These are phyloP conservation scores for Dothideomycetes sp. DNA, from an alignment of 2,329 filamentous ascomycete species.

Conservation along the genomic window DNA sequence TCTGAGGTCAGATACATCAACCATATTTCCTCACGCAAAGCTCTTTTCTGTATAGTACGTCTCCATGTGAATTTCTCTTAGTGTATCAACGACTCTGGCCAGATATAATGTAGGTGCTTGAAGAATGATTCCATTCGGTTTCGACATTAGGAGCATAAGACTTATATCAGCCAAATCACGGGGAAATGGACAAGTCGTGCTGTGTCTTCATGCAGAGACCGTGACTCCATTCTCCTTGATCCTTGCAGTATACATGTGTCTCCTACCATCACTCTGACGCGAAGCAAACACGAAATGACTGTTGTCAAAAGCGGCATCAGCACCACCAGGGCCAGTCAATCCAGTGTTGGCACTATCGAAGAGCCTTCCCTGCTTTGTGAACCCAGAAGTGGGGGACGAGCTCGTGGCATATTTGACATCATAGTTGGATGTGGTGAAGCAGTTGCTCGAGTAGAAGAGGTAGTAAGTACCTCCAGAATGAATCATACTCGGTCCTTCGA, in stretches of 20 bases:
- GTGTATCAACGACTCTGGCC: too few species aligned
- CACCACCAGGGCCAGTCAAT: conserved; percentile 17
- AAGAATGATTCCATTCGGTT: too few species aligned
- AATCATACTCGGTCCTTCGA: conserved; percentile 22
- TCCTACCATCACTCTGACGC: conserved; percentile 13
- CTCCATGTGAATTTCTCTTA: too few species aligned
- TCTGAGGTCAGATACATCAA: too few species aligned
- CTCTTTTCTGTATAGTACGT: too few species aligned
- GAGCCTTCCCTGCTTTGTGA: conserved; percentile 15
- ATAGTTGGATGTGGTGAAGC: conserved; percentile 23
- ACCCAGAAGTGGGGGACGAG: conserved; percentile 13
- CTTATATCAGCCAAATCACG: too few species aligned
- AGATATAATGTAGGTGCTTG: too few species aligned
- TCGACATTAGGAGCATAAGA: too few species aligned
- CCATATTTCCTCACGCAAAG: too few species aligned
- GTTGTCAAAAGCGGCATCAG: conserved; percentile 17
- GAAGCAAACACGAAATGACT: conserved; percentile 19
- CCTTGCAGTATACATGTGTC: conserved; percentile 16
- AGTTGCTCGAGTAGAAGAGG: conserved; percentile 25
- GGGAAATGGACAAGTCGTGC: too few species aligned
- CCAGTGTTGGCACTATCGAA: conserved; percentile 11
- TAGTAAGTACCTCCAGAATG: conserved; percentile 20
- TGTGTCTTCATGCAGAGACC: conserved; percentile 11
- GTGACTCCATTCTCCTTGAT: conserved; percentile 1
- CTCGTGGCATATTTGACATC: conserved; percentile 20